phyloP scores from a whole-genome alignment of 2,329 filamentous ascomycete genomes.

The Colletotrichum noveboracense region DNA sequence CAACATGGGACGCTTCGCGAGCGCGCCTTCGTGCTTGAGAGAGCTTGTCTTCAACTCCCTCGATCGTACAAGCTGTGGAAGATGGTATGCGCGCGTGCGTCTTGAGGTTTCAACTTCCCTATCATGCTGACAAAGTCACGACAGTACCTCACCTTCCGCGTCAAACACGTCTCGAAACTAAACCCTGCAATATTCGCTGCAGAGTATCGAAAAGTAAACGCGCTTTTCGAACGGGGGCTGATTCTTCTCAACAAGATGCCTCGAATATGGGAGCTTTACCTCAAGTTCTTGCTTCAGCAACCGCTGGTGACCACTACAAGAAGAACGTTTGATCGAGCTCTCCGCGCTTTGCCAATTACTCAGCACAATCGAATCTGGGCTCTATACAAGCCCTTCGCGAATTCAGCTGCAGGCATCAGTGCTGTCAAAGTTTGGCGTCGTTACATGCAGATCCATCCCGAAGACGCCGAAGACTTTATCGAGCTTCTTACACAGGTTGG shows the following conservation, averaged over 20 bases:
- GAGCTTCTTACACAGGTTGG: conserved; percentile 82
- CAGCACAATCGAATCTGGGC: conserved; percentile 97
- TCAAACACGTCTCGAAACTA: conserved; percentile 79
- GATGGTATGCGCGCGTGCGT: conserved; percentile 60
- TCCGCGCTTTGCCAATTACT: conserved; percentile 89
- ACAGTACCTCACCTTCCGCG: conserved; percentile 85
- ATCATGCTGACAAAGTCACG: background rate
- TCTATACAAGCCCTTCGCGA: conserved; percentile 88
- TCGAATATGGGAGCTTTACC: conserved; percentile 96
- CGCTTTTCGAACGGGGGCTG: conserved; percentile 89
- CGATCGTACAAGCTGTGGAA: conserved; percentile 99
- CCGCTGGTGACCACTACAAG: conserved; percentile 89
- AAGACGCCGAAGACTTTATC: conserved; percentile 94
- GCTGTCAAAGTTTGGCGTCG: conserved; percentile 92
- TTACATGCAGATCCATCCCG: conserved; percentile 97
- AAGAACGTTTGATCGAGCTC: conserved; percentile 87
- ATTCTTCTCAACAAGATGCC: conserved; percentile 99
- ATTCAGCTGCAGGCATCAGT: conserved; percentile 86
- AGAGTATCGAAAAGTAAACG: conserved; percentile 93
- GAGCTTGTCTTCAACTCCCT: conserved; percentile 87
- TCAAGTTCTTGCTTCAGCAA: conserved; percentile 87
- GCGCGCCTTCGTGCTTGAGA: conserved; percentile 86
- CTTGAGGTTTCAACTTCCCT: background rate
- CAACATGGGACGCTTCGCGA: conserved; percentile 85
- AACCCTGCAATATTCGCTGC: conserved; percentile 80